A percentile compares a stretch with the other conserved stretches of the same genome.
Conservation (phyloP, 306 rosid genomes). For the Inga leiocalycina region DNA sequence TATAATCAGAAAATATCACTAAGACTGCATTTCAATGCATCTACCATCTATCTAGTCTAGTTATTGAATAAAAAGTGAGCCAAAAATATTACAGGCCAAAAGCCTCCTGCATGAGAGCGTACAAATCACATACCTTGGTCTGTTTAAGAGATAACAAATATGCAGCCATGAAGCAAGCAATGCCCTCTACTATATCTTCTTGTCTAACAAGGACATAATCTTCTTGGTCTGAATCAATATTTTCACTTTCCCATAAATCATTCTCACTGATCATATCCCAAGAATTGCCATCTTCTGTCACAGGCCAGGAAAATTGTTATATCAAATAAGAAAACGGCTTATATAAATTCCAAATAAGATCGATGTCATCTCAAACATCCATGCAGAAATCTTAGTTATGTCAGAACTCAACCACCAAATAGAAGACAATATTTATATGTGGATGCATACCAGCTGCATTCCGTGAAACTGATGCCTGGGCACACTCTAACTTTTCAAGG, state of each 20-base stretch:
- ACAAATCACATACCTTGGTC: conserved; percentile 67
- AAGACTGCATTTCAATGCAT: conserved; percentile 15
- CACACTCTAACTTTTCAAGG: conserved; percentile 79
- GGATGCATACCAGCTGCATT: conserved; percentile 57
- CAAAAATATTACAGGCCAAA: neutral
- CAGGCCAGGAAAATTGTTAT: conserved; percentile 23
- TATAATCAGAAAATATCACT: neutral
- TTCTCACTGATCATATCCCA: conserved; percentile 84
- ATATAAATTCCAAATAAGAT: neutral
- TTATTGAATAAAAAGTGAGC: neutral
- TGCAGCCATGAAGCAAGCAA: conserved; percentile 96
- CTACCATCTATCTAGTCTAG: neutral
- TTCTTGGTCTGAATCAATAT: conserved; percentile 57
- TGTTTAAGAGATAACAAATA: conserved; percentile 84
- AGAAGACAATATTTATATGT: conserved; percentile 13
- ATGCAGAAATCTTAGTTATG: neutral
- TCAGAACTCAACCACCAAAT: conserved; percentile 6
- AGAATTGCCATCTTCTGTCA: conserved; percentile 80
- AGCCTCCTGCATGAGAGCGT: conserved; percentile 15
- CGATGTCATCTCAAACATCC: neutral
- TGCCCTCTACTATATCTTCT: conserved; percentile 95
- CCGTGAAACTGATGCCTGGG: conserved; percentile 61
- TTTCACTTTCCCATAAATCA: conserved; percentile 87
- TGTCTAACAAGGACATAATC: conserved; percentile 89
- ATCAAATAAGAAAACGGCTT: conserved; percentile 17